Conservation (phyloP, 345 rosid genomes). For the Eucalyptus caleyi region DNA sequence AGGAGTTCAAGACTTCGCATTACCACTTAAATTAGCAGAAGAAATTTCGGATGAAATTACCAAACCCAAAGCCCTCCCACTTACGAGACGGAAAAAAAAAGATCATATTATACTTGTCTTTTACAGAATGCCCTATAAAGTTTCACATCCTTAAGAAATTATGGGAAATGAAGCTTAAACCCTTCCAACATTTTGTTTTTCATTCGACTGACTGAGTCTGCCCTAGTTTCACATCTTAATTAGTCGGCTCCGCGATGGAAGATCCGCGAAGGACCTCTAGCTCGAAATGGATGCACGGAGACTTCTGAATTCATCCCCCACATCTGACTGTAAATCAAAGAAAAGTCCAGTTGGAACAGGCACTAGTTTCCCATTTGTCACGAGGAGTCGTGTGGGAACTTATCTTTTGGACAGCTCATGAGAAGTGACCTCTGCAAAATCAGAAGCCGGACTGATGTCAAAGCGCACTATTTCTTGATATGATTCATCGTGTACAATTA, state of each 20-base stretch:
- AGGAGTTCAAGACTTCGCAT: neutral
- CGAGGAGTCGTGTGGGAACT: neutral
- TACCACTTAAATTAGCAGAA: neutral
- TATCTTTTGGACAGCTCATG: neutral
- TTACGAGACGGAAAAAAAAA: neutral
- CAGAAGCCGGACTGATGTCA: neutral
- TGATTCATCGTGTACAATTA: neutral
- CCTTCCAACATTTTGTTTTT: neutral
- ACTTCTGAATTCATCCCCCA: neutral
- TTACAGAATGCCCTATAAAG: neutral
- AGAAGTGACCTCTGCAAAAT: neutral
- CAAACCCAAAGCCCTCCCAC: neutral
- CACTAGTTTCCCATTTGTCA: neutral
- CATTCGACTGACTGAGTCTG: neutral
- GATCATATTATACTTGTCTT: neutral
- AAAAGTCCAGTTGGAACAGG: neutral
- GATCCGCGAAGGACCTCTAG: neutral
- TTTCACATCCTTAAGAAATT: neutral
- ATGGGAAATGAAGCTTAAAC: neutral
- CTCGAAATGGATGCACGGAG: neutral
- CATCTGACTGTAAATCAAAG: neutral
- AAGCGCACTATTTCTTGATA: neutral
- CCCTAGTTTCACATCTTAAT: neutral
- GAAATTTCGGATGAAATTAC: neutral
- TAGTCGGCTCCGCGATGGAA: neutral